These are phyloP conservation scores for Solanum chiquidenum DNA, from an alignment of 257 asterid genomes.

Conservation along the genomic window DNA sequence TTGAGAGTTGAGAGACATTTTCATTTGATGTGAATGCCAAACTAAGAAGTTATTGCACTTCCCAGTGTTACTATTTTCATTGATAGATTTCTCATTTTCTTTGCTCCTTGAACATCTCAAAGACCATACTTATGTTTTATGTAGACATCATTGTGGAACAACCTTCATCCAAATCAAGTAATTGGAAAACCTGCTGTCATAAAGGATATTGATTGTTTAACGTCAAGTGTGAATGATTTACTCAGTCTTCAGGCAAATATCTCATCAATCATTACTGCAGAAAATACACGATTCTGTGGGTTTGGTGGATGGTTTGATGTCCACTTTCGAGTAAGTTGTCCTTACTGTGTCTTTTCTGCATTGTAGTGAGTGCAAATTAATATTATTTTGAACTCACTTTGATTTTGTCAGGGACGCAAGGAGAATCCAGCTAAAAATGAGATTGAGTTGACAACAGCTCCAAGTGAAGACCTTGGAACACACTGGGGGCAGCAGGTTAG, in stretches of 20 bases:
- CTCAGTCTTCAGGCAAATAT: slow-evolving; percentile 37
- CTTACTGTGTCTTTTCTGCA: neutral
- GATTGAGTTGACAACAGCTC: slow-evolving; percentile 80
- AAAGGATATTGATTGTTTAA: slow-evolving; percentile 80
- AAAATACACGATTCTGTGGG: slow-evolving; percentile 61
- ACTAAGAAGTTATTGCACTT: neutral
- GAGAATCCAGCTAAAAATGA: slow-evolving; percentile 64
- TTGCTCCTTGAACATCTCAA: neutral
- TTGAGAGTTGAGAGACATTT: neutral
- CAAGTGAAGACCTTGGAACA: slow-evolving; percentile 53
- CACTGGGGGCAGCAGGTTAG: slow-evolving; percentile 99
- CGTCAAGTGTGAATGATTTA: slow-evolving; percentile 52
- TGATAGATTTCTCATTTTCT: neutral
- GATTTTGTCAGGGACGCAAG: slow-evolving; percentile 40
- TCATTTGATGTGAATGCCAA: neutral
- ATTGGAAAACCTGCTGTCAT: slow-evolving; percentile 63
- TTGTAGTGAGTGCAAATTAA: neutral
- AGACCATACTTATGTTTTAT: slow-evolving; percentile 7
- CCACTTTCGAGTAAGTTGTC: slow-evolving; percentile 76
- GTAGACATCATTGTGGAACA: slow-evolving; percentile 81
- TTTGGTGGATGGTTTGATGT: slow-evolving; percentile 99
- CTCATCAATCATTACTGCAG: slow-evolving; percentile 62
- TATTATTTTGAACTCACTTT: neutral
- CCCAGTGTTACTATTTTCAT: neutral
- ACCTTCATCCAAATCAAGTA: slow-evolving; percentile 78